phyloP scores from a whole-genome alignment of 345 rosid genomes.

The Clausena lansium region DNA sequence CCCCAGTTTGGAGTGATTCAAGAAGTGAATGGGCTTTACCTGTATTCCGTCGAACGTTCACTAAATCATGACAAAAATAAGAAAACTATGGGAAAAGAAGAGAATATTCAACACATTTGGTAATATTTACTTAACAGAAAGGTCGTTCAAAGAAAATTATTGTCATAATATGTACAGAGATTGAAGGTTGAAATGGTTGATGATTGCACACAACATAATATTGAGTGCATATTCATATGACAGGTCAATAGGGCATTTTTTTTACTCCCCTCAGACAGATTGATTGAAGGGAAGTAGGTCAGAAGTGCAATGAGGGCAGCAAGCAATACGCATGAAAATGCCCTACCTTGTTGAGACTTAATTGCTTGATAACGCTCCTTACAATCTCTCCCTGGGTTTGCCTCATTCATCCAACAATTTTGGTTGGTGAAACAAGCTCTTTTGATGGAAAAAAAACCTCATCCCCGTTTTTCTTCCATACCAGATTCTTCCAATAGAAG shows the following conservation, averaged over 20 bases:
- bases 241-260: neutral
- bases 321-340: neutral
- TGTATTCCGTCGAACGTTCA: neutral
- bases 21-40: too few relatives aligned
- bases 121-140: neutral
- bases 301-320: neutral
- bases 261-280: neutral
- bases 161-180: constrained; percentile 12
- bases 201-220: neutral
- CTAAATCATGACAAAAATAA: neutral
- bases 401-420: constrained; percentile 2
- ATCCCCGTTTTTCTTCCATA: neutral
- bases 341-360: neutral
- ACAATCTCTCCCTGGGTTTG: constrained; percentile 1
- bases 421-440: constrained; percentile 4
- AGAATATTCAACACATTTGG: neutral
- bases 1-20: too few relatives aligned
- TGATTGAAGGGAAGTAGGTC: neutral
- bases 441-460: neutral
- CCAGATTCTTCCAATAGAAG: neutral
- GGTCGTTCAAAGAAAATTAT: neutral
- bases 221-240: neutral
- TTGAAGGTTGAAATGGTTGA: neutral
- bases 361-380: neutral
- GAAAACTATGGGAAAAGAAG: neutral